Evolutionary conservation across 345 rosid species (phyloP).

Genomic region (Eutrema yunnanense): DNA sequence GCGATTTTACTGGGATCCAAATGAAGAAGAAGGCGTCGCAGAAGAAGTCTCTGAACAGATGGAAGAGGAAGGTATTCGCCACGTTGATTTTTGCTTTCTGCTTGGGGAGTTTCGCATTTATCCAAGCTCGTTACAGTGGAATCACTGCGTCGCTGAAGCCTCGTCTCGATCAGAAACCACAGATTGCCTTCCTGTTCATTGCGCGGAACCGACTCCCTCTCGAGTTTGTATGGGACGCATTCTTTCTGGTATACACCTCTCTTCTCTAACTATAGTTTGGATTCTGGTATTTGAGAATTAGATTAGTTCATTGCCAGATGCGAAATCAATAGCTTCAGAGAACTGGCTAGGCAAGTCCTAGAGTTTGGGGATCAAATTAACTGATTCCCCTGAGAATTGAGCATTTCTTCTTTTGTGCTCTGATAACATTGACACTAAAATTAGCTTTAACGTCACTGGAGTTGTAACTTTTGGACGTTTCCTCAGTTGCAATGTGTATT

Average conservation of each 20-base stretch:
- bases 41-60: slow-evolving; percentile 44
- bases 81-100: slow-evolving; percentile 45
- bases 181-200: slow-evolving; percentile 79
- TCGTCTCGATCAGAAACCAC: slow-evolving; percentile 38
- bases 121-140: slow-evolving; percentile 54
- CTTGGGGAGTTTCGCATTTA: slow-evolving; percentile 47
- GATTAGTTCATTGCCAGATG: not conserved
- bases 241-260: slow-evolving; percentile 51
- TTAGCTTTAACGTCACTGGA: not conserved
- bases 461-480: not conserved
- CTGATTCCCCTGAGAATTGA: not conserved
- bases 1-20: not conserved
- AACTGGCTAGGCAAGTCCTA: not conserved
- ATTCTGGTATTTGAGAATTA: not conserved
- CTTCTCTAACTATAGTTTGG: not conserved
- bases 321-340: not conserved
- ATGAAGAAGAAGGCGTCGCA: slow-evolving; percentile 72
- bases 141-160: slow-evolving; percentile 41
- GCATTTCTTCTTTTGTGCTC: not conserved
- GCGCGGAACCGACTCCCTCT: slow-evolving; percentile 87
- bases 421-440: not conserved
- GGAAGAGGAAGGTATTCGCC: slow-evolving; percentile 63
- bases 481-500: not conserved
- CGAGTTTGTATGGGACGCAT: slow-evolving; percentile 78
- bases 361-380: not conserved